Evolutionary conservation across 2,329 filamentous ascomycete genomes (phyloP).

Genomic region (Ophiostoma ulmi): DNA sequence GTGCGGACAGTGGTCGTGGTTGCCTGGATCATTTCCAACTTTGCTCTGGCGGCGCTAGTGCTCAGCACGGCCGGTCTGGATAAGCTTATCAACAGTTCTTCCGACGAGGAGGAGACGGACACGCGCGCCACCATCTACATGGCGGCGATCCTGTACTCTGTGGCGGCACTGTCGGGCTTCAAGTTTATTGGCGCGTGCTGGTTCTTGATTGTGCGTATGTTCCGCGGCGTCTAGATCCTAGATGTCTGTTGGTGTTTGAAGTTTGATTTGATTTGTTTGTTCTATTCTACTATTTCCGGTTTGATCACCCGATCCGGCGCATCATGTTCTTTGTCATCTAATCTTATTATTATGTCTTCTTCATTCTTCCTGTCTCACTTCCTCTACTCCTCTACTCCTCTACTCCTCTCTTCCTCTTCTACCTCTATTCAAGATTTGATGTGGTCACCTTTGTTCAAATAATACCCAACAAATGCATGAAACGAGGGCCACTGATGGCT

Average conservation of each 20-base stretch:
- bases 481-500: slow-evolving; percentile 3
- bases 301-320: neutral
- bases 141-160: slow-evolving; percentile 80
- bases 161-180: slow-evolving; percentile 76
- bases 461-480: slow-evolving; percentile 25
- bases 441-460: slow-evolving; percentile 15
- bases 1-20: slow-evolving; percentile 89
- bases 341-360: neutral
- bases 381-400: neutral
- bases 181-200: slow-evolving; percentile 84
- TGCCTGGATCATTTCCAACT: slow-evolving; percentile 94
- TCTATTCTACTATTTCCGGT: neutral
- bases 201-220: slow-evolving; percentile 87
- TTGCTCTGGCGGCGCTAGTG: slow-evolving; percentile 80
- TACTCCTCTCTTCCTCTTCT: slow-evolving; percentile 3
- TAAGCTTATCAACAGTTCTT: slow-evolving; percentile 49
- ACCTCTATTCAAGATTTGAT: slow-evolving; percentile 15
- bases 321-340: neutral
- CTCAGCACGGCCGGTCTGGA: slow-evolving; percentile 80
- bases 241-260: neutral
- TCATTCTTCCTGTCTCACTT: neutral
- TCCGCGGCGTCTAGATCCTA: slow-evolving; percentile 57
- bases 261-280: neutral
- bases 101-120: slow-evolving; percentile 41
- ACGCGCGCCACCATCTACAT: slow-evolving; percentile 73